Evolutionary conservation across 2,329 filamentous ascomycete species (phyloP), one percentile per base, ranked within the genome.

Genomic region (Dothistroma pini): DNA sequence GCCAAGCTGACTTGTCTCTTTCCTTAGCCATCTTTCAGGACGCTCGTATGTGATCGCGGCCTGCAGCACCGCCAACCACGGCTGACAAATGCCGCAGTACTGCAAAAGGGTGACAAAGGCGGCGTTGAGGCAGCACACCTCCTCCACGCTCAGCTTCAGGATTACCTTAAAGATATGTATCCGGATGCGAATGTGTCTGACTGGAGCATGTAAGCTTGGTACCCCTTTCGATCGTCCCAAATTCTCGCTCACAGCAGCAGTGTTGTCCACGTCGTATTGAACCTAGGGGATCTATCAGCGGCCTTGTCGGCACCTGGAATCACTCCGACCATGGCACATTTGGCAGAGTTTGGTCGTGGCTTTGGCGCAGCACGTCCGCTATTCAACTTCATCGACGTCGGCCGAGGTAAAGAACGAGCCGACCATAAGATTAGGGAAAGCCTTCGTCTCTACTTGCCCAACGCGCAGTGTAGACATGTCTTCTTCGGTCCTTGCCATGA

Each of bases 401-500:
- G 79, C 21, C 71, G 71, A 57, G 78, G 77, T 31, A 80, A 80
- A 59, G 79, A 80, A 63, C 71, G 68, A 32, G 78, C 78, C 49
- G 79, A 80, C 62, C 75, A 80, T 68, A 80, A 79, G 62, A 75
- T 80, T 22, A 60, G 65, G 72, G 78, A 80, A 72, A 79, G 76
- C 65, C 73, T 81, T 55, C 75, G 78, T 50, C 74, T 79, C 2
- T 80, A 78, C 69, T 71, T 79, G 62, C 73, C 75, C 48, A 80
- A 79, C 59, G 70, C 75, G 16, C 78, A 79, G 47, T 80, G 77
- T 69, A 77, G 76, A 59, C 67, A 69, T 58, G 76, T 81, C 66
- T 75, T 80, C 64, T 81, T 81, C 62, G 78, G 77, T 21, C 78
- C 78, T 8, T 79, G 77, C 62, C 77, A 79, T 59, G 79, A 81